phyloP scores from a whole-genome alignment of 129 eudicot genomes.

The Calendula officinalis region DNA sequence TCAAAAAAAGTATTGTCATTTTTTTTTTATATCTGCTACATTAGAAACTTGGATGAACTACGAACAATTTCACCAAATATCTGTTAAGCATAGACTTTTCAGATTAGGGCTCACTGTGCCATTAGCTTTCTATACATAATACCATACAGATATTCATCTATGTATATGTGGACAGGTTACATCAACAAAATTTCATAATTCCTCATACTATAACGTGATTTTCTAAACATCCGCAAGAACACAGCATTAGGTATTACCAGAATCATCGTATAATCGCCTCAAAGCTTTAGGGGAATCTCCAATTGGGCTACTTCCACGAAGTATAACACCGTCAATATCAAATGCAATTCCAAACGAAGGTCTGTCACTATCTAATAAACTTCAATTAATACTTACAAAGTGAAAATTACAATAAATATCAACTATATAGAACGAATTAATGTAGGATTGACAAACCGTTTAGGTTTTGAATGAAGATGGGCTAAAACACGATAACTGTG shows the following conservation, averaged over 20 bases:
- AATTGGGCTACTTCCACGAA: conserved; percentile 55
- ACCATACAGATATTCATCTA: neutral
- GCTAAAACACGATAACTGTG: conserved; percentile 27
- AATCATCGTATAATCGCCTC: conserved; percentile 42
- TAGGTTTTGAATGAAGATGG: conserved; percentile 29
- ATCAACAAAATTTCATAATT: neutral
- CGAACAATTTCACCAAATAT: too few relatives aligned
- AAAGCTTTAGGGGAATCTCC: conserved; percentile 59
- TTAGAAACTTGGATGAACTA: too few relatives aligned
- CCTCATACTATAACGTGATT: neutral
- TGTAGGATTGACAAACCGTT: conserved; percentile 17
- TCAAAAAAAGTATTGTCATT: too few relatives aligned
- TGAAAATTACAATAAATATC: neutral
- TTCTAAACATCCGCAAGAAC: neutral
- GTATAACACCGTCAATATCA: conserved; percentile 69
- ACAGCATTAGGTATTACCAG: conserved; percentile 33
- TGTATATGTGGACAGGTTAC: neutral
- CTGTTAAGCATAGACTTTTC: neutral
- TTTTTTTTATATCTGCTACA: too few relatives aligned
- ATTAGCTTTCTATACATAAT: neutral
- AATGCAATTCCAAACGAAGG: conserved; percentile 62
- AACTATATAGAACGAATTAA: neutral
- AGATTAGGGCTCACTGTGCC: neutral
- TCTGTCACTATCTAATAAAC: conserved; percentile 22
- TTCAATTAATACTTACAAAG: neutral